Percentiles rank a stretch among this genome's conserved stretches.
These are phyloP conservation scores for Anthostomella pinea DNA, from an alignment of 2,329 filamentous ascomycete species.

Conservation along the genomic window DNA sequence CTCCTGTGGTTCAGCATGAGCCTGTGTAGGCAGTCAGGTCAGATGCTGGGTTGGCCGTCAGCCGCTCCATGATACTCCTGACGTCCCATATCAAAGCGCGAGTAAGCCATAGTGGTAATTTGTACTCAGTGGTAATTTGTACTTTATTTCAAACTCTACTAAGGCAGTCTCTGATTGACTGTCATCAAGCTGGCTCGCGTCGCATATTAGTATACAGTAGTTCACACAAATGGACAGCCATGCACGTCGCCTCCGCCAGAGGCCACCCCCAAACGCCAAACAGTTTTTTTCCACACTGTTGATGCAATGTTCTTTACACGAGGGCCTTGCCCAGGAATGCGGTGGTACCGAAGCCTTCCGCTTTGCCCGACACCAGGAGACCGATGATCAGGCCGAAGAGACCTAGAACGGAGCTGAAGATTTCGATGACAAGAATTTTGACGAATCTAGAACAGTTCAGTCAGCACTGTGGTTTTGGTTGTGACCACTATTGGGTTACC, in stretches of 20 bases:
- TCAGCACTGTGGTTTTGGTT: too few species aligned
- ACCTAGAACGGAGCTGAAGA: constrained; percentile 96
- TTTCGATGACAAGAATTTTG: constrained; percentile 98
- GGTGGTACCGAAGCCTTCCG: constrained; percentile 62
- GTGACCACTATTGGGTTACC: constrained; percentile 6
- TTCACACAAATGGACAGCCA: constrained; percentile 17
- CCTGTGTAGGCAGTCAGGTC: too few species aligned
- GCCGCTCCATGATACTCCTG: too few species aligned
- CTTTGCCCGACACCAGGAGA: constrained; percentile 81
- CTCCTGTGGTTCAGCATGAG: too few species aligned
- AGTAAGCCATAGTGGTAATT: too few species aligned
- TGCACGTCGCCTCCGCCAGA: constrained; percentile 13
- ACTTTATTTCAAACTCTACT: too few species aligned
- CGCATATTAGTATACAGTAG: constrained; percentile 21
- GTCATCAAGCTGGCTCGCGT: constrained; percentile 10
- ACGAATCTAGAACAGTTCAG: constrained; percentile 66
- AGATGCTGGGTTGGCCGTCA: too few species aligned
- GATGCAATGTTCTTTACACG: constrained; percentile 22
- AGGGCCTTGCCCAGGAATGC: constrained; percentile 19
- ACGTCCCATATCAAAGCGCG: too few species aligned
- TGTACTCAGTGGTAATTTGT: too few species aligned
- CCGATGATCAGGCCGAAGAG: constrained; percentile 96
- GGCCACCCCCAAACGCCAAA: constrained; percentile 24
- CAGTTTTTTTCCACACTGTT: constrained; percentile 17
- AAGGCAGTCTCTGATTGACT: constrained; percentile 15